Conservation (phyloP, 2,329 filamentous ascomycete genomes). For the Thielaviopsis cerberus region DNA sequence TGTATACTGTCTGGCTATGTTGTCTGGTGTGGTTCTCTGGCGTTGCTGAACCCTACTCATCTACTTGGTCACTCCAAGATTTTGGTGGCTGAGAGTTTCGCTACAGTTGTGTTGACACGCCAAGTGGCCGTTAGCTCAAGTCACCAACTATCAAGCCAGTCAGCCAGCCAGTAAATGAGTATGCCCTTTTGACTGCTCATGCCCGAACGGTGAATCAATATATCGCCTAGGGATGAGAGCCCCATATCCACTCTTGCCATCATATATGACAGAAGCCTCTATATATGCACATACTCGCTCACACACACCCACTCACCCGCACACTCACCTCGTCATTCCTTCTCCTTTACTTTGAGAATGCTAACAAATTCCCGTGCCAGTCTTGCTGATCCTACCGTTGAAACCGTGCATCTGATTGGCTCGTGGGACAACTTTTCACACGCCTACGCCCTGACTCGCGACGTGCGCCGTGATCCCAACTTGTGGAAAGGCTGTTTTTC, state of each 20-base stretch:
- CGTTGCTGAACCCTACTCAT: no score
- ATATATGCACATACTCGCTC: not conserved
- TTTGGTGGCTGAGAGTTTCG: no score
- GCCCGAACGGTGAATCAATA: not conserved
- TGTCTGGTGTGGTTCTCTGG: not conserved
- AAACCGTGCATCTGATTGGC: conserved; percentile 63
- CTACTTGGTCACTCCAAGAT: no score
- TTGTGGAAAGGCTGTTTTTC: conserved; percentile 78
- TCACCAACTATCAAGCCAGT: no score
- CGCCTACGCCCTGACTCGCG: conserved; percentile 63
- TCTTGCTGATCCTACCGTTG: conserved; percentile 40
- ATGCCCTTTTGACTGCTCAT: not conserved
- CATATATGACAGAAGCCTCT: no score
- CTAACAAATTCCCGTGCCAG: conserved; percentile 19
- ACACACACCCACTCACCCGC: no score
- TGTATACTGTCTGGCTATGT: not conserved
- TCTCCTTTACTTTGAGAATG: not conserved
- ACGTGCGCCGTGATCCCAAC: conserved; percentile 51
- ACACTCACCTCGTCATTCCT: no score
- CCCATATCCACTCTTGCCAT: no score
- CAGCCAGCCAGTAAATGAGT: not conserved
- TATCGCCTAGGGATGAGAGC: not conserved
- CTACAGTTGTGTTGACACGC: no score
- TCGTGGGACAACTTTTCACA: conserved; percentile 90
- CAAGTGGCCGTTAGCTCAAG: no score